Evolutionary conservation across 148 eudicot genomes (phyloP), one percentile per base, ranked within the genome.

Genomic region (Heliamphora exappendiculata): DNA sequence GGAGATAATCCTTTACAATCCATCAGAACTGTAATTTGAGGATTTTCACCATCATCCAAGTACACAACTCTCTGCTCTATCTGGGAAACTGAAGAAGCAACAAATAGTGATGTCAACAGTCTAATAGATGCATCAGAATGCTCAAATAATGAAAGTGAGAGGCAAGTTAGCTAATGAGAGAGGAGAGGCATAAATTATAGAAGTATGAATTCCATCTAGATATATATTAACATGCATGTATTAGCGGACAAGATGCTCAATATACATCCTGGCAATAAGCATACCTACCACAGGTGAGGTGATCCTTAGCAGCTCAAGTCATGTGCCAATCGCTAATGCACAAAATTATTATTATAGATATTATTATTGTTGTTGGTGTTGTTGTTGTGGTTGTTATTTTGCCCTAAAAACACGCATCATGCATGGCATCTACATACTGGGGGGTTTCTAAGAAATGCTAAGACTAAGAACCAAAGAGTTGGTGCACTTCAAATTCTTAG

Each of bases 1-100:
- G 91, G 90, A 73, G 50, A 47, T 47, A 90, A 72, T 33, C 94
- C 94, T 10, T 86, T 81, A 77, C 94, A 90, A 81, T 90, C 91
- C 94, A 90, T 88, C 78, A 90, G 76, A 74, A 90, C 91, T 37
- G 87, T 88, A 60, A 90, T 78, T 67, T 84, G 84, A 58, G 88
- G 88, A 79, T 82, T 81, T 75, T 79, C 79, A 73, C 78, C 57
- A 60, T 74, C 80, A 53, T 83, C 81, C 73, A 90, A 78, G 82
- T 86, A 80, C 75, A 86, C 57, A 64, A 90, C 82, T 20, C 91
- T 89, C 47, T 90, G 75, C 79, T 90, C 94, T 63, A 90, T 78
- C 91, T 90, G 91, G 66, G 94, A 90, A 84, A 83, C 94, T 90
- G 76, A 73, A 51, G 50, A 79, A 47, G 50, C 11, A 47, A 84